Conservation (phyloP, 371 early-diverging fungal species). For the Apophysomyces trapeziformis region DNA sequence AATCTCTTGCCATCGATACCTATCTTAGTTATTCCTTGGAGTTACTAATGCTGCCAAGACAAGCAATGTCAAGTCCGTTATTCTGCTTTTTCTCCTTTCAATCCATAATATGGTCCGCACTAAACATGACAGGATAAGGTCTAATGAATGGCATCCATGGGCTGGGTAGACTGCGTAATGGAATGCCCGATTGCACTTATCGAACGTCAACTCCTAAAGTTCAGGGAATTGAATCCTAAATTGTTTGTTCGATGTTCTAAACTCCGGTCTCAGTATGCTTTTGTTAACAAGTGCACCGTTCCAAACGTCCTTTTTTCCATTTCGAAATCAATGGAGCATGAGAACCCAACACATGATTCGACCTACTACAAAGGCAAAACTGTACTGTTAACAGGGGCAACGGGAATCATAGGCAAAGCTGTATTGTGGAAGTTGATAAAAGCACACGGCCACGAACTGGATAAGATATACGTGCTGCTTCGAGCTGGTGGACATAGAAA, state of each 20-base stretch:
- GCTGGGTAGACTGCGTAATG: too few relatives aligned
- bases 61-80: too few relatives aligned
- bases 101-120: too few relatives aligned
- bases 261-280: constrained; percentile 2
- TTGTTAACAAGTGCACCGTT: constrained; percentile 1
- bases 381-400: constrained; percentile 57
- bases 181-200: too few relatives aligned
- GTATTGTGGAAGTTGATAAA: constrained; percentile 52
- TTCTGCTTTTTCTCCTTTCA: too few relatives aligned
- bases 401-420: constrained; percentile 60
- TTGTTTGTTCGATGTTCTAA: background rate
- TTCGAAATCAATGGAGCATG: constrained; percentile 8
- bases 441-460: constrained; percentile 21
- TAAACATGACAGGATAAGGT: too few relatives aligned
- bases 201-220: too few relatives aligned
- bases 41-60: too few relatives aligned
- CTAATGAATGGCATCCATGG: too few relatives aligned
- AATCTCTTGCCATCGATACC: too few relatives aligned
- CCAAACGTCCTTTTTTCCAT: constrained; percentile 5
- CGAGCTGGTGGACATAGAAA: constrained; percentile 31
- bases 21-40: too few relatives aligned
- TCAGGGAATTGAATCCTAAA: background rate
- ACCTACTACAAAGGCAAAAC: constrained; percentile 28
- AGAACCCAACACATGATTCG: background rate
- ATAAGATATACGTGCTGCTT: constrained; percentile 34